phyloP scores from a whole-genome alignment of 2,329 filamentous ascomycete species.

The Aspergillus niger region DNA sequence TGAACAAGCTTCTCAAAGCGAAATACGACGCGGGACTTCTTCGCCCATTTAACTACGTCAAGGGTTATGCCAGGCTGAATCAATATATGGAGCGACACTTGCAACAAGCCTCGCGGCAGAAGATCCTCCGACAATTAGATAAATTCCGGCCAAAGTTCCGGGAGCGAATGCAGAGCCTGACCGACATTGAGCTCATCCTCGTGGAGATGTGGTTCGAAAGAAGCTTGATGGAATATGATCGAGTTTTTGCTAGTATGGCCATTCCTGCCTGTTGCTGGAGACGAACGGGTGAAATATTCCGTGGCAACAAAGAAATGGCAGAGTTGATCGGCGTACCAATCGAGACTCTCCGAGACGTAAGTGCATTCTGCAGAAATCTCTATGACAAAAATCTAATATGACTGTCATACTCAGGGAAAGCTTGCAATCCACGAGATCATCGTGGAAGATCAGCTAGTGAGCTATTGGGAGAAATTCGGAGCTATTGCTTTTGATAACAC shows the following conservation, averaged over 20 bases:
- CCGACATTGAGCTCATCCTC: slow-evolving; percentile 88
- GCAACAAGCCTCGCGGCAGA: slow-evolving; percentile 77
- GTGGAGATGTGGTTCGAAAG: slow-evolving; percentile 99
- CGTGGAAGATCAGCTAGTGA: slow-evolving; percentile 89
- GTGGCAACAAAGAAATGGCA: slow-evolving; percentile 98
- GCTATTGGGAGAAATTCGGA: slow-evolving; percentile 99
- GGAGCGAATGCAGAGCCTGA: slow-evolving; percentile 88
- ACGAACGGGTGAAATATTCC: slow-evolving; percentile 93
- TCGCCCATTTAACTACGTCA: slow-evolving; percentile 97
- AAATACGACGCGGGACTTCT: slow-evolving; percentile 95
- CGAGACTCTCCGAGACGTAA: slow-evolving; percentile 84
- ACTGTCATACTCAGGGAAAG: slow-evolving; percentile 66
- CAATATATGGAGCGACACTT: slow-evolving; percentile 91
- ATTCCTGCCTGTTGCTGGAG: slow-evolving; percentile 98
- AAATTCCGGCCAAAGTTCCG: slow-evolving; percentile 94
- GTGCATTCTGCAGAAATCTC: slow-evolving; percentile 37
- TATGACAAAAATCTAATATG: slow-evolving; percentile 7
- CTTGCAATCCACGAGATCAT: slow-evolving; percentile 94
- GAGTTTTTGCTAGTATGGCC: slow-evolving; percentile 98
- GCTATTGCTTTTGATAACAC: slow-evolving; percentile 93
- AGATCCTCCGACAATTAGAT: slow-evolving; percentile 88
- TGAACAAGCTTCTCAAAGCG: slow-evolving; percentile 89
- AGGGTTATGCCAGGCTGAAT: slow-evolving; percentile 86
- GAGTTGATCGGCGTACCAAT: slow-evolving; percentile 92
- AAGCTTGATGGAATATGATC: slow-evolving; percentile 95